Conservation (phyloP, 2,329 filamentous ascomycete genomes). For the Ramichloridium luteum region DNA sequence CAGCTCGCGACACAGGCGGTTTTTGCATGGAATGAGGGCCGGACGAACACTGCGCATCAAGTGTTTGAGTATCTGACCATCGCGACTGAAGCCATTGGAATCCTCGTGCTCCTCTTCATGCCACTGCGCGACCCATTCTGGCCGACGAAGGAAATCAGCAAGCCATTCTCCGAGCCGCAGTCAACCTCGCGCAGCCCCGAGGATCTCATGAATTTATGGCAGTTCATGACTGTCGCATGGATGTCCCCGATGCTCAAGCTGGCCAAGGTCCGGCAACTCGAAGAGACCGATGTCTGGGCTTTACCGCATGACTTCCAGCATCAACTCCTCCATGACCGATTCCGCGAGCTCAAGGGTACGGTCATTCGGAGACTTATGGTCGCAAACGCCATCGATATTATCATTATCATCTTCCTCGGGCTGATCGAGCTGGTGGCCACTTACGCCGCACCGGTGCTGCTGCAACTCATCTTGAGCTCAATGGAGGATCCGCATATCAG, state of each 20-base stretch:
- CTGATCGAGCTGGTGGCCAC: constrained; percentile 49
- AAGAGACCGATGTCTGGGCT: constrained; percentile 72
- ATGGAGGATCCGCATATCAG: constrained; percentile 45
- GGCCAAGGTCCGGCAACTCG: constrained; percentile 52
- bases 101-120: constrained; percentile 51
- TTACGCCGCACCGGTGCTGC: constrained; percentile 49
- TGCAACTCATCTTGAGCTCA: constrained; percentile 58
- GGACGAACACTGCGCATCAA: constrained; percentile 5
- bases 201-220: constrained; percentile 66
- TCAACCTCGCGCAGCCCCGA: constrained; percentile 59
- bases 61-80: constrained; percentile 25
- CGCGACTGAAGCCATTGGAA: constrained; percentile 33
- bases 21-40: constrained; percentile 12
- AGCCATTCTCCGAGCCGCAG: constrained; percentile 44
- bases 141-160: constrained; percentile 45
- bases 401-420: constrained; percentile 53
- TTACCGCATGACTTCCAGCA: constrained; percentile 76
- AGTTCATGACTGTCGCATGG: constrained; percentile 79
- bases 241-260: constrained; percentile 59
- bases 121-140: constrained; percentile 52
- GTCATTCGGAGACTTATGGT: constrained; percentile 56
- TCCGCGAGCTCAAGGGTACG: constrained; percentile 59
- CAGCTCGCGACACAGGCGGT: constrained; percentile 16
- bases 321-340: constrained; percentile 57
- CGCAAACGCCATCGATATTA: constrained; percentile 69